phyloP scores from a whole-genome alignment of 768 basidiomycete species.

The Cystobasidium ongulense region DNA sequence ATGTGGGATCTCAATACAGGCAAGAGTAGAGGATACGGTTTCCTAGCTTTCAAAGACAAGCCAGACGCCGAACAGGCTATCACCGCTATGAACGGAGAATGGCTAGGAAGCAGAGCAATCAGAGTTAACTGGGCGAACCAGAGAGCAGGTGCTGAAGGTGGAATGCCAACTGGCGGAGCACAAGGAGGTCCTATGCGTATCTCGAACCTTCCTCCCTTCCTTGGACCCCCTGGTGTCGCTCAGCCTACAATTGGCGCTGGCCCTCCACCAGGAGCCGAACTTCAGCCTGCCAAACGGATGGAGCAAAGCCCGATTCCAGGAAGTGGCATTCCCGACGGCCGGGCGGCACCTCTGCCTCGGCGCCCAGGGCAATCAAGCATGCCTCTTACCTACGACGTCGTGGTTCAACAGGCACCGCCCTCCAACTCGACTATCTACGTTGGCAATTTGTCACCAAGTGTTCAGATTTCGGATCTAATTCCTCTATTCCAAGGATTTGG shows the following conservation, averaged over 20 bases:
- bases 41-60: conserved; percentile 97
- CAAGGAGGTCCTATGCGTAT: conserved; percentile 34
- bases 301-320: conserved; percentile 53
- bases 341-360: not conserved
- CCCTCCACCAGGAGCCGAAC: not conserved
- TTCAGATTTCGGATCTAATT: conserved; percentile 93
- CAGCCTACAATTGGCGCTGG: conserved; percentile 1
- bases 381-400: conserved; percentile 83
- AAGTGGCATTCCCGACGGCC: conserved; percentile 17
- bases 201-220: conserved; percentile 25
- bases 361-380: conserved; percentile 54
- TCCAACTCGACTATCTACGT: conserved; percentile 90
- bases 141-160: conserved; percentile 56
- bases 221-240: conserved; percentile 14
- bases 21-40: conserved; percentile 94
- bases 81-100: conserved; percentile 99
- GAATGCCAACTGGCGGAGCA: conserved; percentile 31
- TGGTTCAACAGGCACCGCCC: conserved; percentile 82
- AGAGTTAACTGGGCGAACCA: conserved; percentile 99
- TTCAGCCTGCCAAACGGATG: not conserved
- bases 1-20: conserved; percentile 99
- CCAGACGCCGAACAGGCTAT: conserved; percentile 99
- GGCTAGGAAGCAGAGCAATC: conserved; percentile 94
- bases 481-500: conserved; percentile 98
- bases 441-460: conserved; percentile 94